These are phyloP conservation scores for Neonectria magnoliae DNA, from an alignment of 2,329 filamentous ascomycete genomes.

Conservation along the genomic window DNA sequence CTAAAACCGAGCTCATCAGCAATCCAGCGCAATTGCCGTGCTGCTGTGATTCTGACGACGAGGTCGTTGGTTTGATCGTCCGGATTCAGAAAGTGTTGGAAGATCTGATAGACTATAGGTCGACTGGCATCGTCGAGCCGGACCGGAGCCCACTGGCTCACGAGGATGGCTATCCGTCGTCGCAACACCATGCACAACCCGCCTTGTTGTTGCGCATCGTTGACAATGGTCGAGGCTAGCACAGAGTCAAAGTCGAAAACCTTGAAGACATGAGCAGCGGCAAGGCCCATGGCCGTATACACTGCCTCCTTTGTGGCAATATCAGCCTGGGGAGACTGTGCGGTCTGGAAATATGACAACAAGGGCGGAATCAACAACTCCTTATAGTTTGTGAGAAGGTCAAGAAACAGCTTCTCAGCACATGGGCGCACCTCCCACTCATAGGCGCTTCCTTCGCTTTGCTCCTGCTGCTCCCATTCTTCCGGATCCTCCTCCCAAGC, in stretches of 20 bases:
- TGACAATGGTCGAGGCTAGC: constrained; percentile 76
- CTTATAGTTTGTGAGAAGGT: constrained; percentile 90
- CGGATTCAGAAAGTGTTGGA: constrained; percentile 83
- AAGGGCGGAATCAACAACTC: constrained; percentile 81
- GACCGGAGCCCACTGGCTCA: constrained; percentile 89
- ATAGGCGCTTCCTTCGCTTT: constrained; percentile 84
- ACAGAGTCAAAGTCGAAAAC: constrained; percentile 87
- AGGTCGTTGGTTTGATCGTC: constrained; percentile 85
- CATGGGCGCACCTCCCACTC: constrained; percentile 94
- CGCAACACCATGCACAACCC: constrained; percentile 81
- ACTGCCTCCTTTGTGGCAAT: constrained; percentile 92
- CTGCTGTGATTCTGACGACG: constrained; percentile 91
- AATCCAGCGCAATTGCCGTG: constrained; percentile 81
- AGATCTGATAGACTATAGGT: constrained; percentile 86
- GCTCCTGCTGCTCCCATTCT: constrained; percentile 93
- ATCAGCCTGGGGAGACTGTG: constrained; percentile 72
- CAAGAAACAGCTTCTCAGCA: constrained; percentile 92
- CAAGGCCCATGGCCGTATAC: constrained; percentile 90
- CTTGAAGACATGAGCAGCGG: constrained; percentile 78
- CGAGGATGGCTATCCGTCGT: constrained; percentile 85
- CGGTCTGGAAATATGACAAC: constrained; percentile 82
- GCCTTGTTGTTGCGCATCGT: constrained; percentile 75
- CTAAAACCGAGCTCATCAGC: constrained; percentile 88
- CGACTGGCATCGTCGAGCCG: constrained; percentile 75
- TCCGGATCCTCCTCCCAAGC: constrained; percentile 96